Conservation (phyloP, 148 eudicot species). For the Chenopodium berlandieri region DNA sequence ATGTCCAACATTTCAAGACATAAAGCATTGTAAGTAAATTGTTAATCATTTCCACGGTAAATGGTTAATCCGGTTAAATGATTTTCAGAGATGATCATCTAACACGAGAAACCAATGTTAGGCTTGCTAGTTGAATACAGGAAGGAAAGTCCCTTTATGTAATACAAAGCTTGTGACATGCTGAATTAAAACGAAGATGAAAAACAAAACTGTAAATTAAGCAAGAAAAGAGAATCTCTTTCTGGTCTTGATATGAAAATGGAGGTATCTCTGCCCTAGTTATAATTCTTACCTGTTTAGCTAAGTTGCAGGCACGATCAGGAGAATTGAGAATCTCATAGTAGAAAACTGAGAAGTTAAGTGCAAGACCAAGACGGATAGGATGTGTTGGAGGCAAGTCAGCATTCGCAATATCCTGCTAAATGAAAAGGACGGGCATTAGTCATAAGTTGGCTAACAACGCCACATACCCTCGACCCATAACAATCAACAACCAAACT, state of each 20-base stretch:
- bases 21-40: neutral
- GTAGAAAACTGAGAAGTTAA: slow-evolving; percentile 64
- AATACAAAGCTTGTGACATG: neutral
- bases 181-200: neutral
- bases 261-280: neutral
- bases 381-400: slow-evolving; percentile 67
- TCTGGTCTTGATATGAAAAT: too few relatives aligned
- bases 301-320: slow-evolving; percentile 56
- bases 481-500: neutral
- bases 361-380: slow-evolving; percentile 56
- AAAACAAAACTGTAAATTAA: neutral
- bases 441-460: neutral
- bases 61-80: neutral
- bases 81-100: neutral
- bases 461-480: neutral
- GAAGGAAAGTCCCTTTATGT: neutral
- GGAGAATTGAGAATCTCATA: slow-evolving; percentile 63
- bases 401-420: slow-evolving; percentile 57
- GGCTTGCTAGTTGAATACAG: neutral
- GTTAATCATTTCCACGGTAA: neutral
- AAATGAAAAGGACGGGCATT: neutral
- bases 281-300: slow-evolving; percentile 44
- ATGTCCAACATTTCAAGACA: neutral
- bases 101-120: neutral
- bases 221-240: neutral